These are phyloP conservation scores for Leishmania amazonensis DNA, from an alignment of 208 protist genomes.

Conservation along the genomic window DNA sequence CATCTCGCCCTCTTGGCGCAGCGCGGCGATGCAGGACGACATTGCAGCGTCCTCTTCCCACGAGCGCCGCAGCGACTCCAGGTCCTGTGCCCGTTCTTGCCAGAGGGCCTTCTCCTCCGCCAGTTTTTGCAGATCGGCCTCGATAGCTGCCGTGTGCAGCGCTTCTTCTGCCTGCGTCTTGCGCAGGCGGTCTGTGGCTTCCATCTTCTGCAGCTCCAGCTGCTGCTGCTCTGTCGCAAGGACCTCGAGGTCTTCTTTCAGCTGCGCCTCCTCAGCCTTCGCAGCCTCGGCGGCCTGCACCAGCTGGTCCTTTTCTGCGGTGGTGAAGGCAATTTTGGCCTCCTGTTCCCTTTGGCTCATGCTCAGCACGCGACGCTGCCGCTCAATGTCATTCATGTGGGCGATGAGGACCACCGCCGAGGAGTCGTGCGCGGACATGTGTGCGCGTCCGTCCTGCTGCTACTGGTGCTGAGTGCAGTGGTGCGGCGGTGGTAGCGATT, in stretches of 20 bases:
- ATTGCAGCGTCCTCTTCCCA: conserved; percentile 43
- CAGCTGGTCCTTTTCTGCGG: conserved; percentile 53
- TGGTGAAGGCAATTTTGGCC: conserved; percentile 50
- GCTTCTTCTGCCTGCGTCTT: conserved; percentile 71
- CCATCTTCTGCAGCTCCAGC: conserved; percentile 63
- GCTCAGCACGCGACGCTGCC: conserved; percentile 62
- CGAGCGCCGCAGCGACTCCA: conserved; percentile 33
- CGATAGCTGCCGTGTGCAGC: conserved; percentile 44
- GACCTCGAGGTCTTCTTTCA: conserved; percentile 57
- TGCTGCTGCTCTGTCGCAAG: conserved; percentile 67
- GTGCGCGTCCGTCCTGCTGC: not conserved
- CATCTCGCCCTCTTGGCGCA: conserved; percentile 32
- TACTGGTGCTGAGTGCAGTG: not conserved
- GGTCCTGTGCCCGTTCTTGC: conserved; percentile 36
- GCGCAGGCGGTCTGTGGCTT: conserved; percentile 49
- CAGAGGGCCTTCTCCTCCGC: conserved; percentile 35
- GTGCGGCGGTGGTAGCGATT: not conserved
- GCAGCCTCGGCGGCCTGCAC: conserved; percentile 33
- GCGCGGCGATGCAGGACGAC: conserved; percentile 22
- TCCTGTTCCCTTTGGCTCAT: conserved; percentile 80
- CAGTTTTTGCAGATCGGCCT: conserved; percentile 31
- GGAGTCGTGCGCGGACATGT: conserved; percentile 38
- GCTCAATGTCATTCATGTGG: conserved; percentile 78
- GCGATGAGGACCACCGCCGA: conserved; percentile 66
- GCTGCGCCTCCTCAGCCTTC: conserved; percentile 40